These are phyloP conservation scores for Phialemoniopsis sp. DNA, from an alignment of 2,329 filamentous ascomycete genomes.

Conservation along the genomic window DNA sequence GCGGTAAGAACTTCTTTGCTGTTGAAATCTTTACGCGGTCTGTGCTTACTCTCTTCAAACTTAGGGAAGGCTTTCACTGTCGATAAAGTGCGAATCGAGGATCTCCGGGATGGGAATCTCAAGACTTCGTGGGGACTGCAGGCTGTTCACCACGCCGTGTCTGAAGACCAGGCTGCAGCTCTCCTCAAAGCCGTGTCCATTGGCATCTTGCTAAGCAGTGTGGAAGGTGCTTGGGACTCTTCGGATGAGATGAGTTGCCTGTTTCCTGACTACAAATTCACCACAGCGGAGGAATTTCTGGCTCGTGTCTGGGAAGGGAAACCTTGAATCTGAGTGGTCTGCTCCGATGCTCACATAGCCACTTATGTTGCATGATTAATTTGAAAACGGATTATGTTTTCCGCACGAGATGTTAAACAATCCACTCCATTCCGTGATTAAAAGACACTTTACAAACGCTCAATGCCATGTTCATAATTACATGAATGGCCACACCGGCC, in stretches of 20 bases:
- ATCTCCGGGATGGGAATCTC: constrained; percentile 38
- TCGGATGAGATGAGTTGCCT: constrained; percentile 37
- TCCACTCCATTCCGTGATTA: no score
- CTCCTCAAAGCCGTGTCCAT: constrained; percentile 31
- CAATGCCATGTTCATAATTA: no score
- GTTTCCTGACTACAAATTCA: constrained; percentile 38
- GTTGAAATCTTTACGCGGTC: neutral
- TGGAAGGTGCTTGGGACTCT: constrained; percentile 35
- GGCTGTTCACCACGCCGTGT: constrained; percentile 23
- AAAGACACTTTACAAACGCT: no score
- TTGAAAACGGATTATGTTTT: no score
- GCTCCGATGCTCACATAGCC: no score
- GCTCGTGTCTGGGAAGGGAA: constrained; percentile 23
- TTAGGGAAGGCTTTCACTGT: constrained; percentile 29
- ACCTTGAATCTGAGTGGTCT: no score
- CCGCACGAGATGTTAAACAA: no score
- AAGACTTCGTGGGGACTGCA: constrained; percentile 34
- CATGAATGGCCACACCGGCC: no score
- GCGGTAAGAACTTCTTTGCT: constrained; percentile 4
- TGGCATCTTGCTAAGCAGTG: constrained; percentile 33
- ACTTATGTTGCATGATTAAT: no score
- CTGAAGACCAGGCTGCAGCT: constrained; percentile 22
- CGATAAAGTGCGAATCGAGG: constrained; percentile 38
- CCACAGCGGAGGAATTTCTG: constrained; percentile 34
- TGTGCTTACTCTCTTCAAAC: constrained; percentile 5